phyloP scores from a whole-genome alignment of 495 filamentous ascomycete species.

The Thermothielavioides terrestris region DNA sequence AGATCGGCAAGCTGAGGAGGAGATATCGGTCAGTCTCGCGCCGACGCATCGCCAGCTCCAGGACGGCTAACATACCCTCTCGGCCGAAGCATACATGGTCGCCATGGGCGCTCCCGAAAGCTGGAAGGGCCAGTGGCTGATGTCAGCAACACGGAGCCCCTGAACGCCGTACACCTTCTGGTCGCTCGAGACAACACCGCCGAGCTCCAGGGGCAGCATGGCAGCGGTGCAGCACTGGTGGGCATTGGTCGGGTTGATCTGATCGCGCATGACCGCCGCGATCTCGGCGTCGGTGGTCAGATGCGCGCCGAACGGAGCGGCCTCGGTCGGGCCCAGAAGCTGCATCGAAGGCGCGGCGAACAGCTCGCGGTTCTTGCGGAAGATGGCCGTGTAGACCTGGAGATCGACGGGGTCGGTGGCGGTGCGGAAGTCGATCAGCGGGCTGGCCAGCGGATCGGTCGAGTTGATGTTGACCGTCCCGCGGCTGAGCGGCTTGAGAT shows the following conservation, averaged over 20 bases:
- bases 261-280: slow-evolving; percentile 19
- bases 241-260: slow-evolving; percentile 25
- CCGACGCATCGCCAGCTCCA: neutral
- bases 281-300: slow-evolving; percentile 22
- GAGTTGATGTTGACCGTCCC: slow-evolving; percentile 34
- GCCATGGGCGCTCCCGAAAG: slow-evolving; percentile 35
- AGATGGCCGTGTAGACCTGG: slow-evolving; percentile 23
- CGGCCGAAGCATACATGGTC: slow-evolving; percentile 46
- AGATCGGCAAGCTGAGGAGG: slow-evolving; percentile 15
- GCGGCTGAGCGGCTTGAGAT: slow-evolving; percentile 32
- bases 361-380: slow-evolving; percentile 32
- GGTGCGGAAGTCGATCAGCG: slow-evolving; percentile 27
- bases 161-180: slow-evolving; percentile 43
- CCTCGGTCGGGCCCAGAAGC: slow-evolving; percentile 30
- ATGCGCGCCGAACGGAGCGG: slow-evolving; percentile 19
- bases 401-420: slow-evolving; percentile 30
- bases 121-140: slow-evolving; percentile 34
- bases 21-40: neutral
- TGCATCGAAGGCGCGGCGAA: slow-evolving; percentile 34
- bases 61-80: slow-evolving; percentile 29
- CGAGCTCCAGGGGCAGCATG: slow-evolving; percentile 33
- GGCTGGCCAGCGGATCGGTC: slow-evolving; percentile 27
- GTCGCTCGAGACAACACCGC: slow-evolving; percentile 41
- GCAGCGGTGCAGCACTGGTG: slow-evolving; percentile 37
- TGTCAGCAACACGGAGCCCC: slow-evolving; percentile 33